Evolutionary conservation across 805 yeast species (phyloP).

Genomic region (Candida maris): DNA sequence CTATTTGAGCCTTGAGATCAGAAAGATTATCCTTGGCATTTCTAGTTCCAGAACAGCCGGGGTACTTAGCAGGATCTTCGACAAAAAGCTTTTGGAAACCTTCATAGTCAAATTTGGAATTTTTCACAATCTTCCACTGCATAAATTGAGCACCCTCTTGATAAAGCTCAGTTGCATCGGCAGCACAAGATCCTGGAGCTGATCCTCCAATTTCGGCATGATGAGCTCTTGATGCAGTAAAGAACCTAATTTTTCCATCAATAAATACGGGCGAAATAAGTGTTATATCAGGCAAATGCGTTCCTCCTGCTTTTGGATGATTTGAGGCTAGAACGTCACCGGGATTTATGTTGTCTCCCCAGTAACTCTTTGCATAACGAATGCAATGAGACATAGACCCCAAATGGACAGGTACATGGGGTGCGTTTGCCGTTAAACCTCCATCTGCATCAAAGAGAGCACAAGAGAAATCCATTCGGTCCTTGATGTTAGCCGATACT

Average conservation of each 20-base stretch:
- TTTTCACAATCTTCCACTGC: slow-evolving; percentile 46
- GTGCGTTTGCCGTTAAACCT: slow-evolving; percentile 42
- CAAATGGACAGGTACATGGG: slow-evolving; percentile 44
- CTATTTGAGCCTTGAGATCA: slow-evolving; percentile 45
- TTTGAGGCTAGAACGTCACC: slow-evolving; percentile 42
- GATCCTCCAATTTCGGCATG: slow-evolving; percentile 60
- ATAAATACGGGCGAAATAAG: slow-evolving; percentile 51
- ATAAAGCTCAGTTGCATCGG: slow-evolving; percentile 48
- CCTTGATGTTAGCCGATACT: slow-evolving; percentile 41
- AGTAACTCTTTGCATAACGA: slow-evolving; percentile 31
- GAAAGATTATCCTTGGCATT: slow-evolving; percentile 50
- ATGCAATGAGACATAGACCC: slow-evolving; percentile 42
- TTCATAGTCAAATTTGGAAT: slow-evolving; percentile 50
- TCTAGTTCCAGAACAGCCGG: slow-evolving; percentile 55
- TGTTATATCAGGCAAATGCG: slow-evolving; percentile 47
- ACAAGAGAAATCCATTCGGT: slow-evolving; percentile 43
- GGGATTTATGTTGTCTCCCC: slow-evolving; percentile 34
- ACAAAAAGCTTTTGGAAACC: slow-evolving; percentile 44
- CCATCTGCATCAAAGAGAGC: slow-evolving; percentile 42
- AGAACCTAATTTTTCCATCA: slow-evolving; percentile 43
- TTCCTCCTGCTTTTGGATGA: slow-evolving; percentile 41
- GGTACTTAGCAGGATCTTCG: slow-evolving; percentile 46
- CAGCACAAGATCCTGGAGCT: slow-evolving; percentile 53
- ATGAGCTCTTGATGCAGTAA: slow-evolving; percentile 55
- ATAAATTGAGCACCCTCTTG: slow-evolving; percentile 55